A percentile compares a stretch with the other conserved stretches of the same genome.
These are phyloP conservation scores for Aspergillus ostianus DNA, from an alignment of 495 filamentous ascomycete species.

Conservation along the genomic window DNA sequence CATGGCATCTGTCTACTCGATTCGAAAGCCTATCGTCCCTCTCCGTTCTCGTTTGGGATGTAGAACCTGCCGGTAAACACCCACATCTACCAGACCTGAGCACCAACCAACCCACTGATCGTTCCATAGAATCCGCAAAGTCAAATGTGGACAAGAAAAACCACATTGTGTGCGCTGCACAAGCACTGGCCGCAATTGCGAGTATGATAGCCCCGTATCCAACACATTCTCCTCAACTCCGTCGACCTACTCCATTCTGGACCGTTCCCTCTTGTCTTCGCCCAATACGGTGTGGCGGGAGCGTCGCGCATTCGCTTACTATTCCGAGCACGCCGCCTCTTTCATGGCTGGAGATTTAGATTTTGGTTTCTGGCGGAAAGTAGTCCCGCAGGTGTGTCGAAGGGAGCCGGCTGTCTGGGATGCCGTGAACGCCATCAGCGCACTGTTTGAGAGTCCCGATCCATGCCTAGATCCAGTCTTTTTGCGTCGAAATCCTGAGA, in stretches of 20 bases:
- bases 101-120: background rate
- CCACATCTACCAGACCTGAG: background rate
- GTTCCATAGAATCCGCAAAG: conserved; percentile 40
- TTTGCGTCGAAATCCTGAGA: conserved; percentile 10
- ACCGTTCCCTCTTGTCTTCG: conserved; percentile 19
- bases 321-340: conserved; percentile 32
- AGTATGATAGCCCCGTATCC: conserved; percentile 25
- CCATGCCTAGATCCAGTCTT: conserved; percentile 16
- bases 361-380: conserved; percentile 53
- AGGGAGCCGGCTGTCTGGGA: conserved; percentile 59
- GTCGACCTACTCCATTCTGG: conserved; percentile 11
- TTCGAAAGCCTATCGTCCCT: background rate
- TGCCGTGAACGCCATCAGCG: conserved; percentile 54
- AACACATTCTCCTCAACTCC: conserved; percentile 11
- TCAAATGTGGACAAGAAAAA: conserved; percentile 59
- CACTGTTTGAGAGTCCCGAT: conserved; percentile 46
- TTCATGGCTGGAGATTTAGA: conserved; percentile 47
- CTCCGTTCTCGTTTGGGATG: background rate
- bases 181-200: conserved; percentile 51
- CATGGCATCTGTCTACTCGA: background rate
- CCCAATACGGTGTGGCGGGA: conserved; percentile 35
- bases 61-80: background rate
- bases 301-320: conserved; percentile 42
- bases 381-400: conserved; percentile 57
- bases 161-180: conserved; percentile 47